Conservation (phyloP, 1,284 basidiomycete species). For the Trichosporon sp. region DNA sequence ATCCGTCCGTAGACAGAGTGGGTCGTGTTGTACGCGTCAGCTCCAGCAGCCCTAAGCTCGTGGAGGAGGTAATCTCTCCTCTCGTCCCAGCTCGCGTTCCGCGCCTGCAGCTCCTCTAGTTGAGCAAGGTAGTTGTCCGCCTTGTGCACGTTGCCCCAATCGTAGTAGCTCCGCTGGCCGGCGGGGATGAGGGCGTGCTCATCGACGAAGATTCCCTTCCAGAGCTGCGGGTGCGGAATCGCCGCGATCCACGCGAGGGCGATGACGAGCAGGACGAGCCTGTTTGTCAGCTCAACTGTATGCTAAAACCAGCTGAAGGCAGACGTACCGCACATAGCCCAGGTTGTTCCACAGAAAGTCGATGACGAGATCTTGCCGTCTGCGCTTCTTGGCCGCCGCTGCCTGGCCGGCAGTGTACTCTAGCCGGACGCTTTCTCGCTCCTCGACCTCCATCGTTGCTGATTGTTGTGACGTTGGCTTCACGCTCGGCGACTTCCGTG, state of each 20-base stretch:
- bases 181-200: conserved; percentile 91
- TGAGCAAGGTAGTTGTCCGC: conserved; percentile 76
- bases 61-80: conserved; percentile 30
- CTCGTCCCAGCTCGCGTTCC: conserved; percentile 70
- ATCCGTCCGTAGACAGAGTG: conserved; percentile 75
- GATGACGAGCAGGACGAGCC: conserved; percentile 60
- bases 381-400: conserved; percentile 22
- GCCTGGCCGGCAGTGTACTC: conserved; percentile 25
- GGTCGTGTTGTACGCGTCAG: conserved; percentile 37
- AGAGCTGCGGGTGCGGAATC: conserved; percentile 68
- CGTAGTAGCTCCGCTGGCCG: conserved; percentile 84
- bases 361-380: conserved; percentile 22
- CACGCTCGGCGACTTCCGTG: not conserved
- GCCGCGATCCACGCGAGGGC: conserved; percentile 75
- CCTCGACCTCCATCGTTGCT: conserved; percentile 4
- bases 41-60: conserved; percentile 38
- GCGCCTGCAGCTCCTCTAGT: conserved; percentile 65
- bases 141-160: conserved; percentile 80
- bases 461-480: not conserved
- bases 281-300: conserved; percentile 20
- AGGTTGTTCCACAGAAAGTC: conserved; percentile 20
- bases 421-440: not conserved
- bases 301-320: too few species aligned
- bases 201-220: conserved; percentile 76
- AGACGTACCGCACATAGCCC: conserved; percentile 23